Evolutionary conservation across 148 eudicot species (phyloP).

Genomic region (Vaccinium macrocarpon): DNA sequence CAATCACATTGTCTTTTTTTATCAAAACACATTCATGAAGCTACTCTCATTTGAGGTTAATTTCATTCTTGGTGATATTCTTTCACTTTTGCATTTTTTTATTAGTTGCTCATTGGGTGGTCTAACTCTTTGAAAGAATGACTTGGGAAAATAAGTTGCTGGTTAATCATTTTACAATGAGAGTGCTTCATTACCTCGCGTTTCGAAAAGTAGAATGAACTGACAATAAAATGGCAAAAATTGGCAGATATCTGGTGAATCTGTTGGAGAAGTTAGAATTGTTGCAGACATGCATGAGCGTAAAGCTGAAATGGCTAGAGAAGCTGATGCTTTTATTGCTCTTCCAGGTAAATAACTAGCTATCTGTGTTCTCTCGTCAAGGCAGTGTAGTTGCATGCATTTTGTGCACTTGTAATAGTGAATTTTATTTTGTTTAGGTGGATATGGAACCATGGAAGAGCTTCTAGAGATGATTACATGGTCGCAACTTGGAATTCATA

Average conservation of each 20-base stretch:
- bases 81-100: neutral
- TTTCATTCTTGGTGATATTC: slow-evolving; percentile 1
- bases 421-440: slow-evolving; percentile 47
- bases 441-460: slow-evolving; percentile 98
- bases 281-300: slow-evolving; percentile 97
- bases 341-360: slow-evolving; percentile 65
- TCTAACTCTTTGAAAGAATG: neutral
- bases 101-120: neutral
- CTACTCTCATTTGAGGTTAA: slow-evolving; percentile 6
- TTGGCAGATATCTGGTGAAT: slow-evolving; percentile 78
- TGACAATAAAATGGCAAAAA: neutral
- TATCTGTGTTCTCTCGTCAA: neutral
- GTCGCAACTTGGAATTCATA: slow-evolving; percentile 94
- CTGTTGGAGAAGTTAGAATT: slow-evolving; percentile 78
- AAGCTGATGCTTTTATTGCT: slow-evolving; percentile 90
- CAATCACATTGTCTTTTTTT: neutral
- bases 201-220: neutral
- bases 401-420: slow-evolving; percentile 1
- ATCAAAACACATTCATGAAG: neutral
- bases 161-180: neutral
- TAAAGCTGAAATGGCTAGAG: slow-evolving; percentile 91
- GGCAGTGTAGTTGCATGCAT: neutral
- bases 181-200: neutral
- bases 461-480: slow-evolving; percentile 90
- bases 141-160: neutral